These are phyloP conservation scores for Linnemannia zychae DNA, from an alignment of 192 early-diverging fungal genomes.

Conservation along the genomic window DNA sequence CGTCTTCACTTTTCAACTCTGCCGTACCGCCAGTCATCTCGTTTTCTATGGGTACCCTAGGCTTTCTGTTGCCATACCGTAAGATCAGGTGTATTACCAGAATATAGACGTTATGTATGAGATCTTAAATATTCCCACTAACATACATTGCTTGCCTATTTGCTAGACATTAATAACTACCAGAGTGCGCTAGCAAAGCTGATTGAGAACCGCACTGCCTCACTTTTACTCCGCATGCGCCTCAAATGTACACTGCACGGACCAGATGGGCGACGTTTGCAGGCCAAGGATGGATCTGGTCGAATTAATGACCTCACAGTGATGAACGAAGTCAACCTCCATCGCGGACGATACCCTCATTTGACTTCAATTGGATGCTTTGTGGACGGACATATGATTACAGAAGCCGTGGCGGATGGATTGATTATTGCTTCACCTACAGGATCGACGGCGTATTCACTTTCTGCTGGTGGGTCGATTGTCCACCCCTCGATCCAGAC, in stretches of 20 bases:
- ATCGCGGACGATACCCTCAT: conserved; percentile 89
- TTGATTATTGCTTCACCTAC: conserved; percentile 91
- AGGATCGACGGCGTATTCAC: conserved; percentile 92
- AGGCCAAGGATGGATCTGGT: conserved; percentile 61
- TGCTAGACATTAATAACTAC: conserved; percentile 77
- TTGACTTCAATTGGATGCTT: conserved; percentile 85
- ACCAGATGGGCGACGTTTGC: conserved; percentile 64
- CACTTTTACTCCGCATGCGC: conserved; percentile 85
- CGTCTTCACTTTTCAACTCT: conserved; percentile 82
- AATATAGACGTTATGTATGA: too few relatives aligned
- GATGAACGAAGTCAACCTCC: conserved; percentile 92
- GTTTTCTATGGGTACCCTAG: conserved; percentile 93
- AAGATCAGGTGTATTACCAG: too few relatives aligned
- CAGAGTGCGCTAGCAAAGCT: conserved; percentile 69
- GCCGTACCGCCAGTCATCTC: conserved; percentile 90
- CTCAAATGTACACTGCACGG: conserved; percentile 75
- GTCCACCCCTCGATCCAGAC: conserved; percentile 84
- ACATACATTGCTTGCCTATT: too few relatives aligned
- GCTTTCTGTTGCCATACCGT: conserved; percentile 92
- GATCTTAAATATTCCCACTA: too few relatives aligned
- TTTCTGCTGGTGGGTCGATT: conserved; percentile 89
- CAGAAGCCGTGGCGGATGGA: conserved; percentile 79
- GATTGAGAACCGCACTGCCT: conserved; percentile 71
- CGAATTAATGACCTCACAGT: conserved; percentile 68
- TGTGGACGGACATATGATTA: conserved; percentile 85